Evolutionary conservation across 805 yeast genomes (phyloP).

Genomic region (Metschnikowia shivogae): DNA sequence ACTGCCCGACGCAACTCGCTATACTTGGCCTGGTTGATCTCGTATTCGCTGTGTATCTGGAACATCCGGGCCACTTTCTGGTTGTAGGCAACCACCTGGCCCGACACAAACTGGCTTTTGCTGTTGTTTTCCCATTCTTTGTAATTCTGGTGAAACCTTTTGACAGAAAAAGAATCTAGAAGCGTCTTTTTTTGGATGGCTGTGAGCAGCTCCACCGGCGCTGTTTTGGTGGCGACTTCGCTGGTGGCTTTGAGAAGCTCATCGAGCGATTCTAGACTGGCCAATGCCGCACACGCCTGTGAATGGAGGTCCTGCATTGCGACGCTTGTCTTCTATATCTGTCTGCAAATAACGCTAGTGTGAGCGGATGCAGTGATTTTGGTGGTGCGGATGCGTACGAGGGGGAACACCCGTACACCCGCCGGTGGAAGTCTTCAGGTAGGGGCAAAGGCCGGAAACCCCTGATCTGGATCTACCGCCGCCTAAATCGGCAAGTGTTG

Average conservation of each 20-base stretch:
- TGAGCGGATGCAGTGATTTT: too few species aligned
- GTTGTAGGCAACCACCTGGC: conserved; percentile 29
- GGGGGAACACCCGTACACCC: too few species aligned
- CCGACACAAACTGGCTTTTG: conserved; percentile 19
- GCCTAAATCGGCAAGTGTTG: too few species aligned
- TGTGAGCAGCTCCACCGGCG: neutral
- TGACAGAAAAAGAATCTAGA: conserved; percentile 34
- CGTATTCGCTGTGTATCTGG: conserved; percentile 24
- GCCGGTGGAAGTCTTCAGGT: too few species aligned
- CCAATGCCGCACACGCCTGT: conserved; percentile 1
- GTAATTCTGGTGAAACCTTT: conserved; percentile 27
- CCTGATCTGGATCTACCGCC: too few species aligned
- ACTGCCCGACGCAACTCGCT: conserved; percentile 22
- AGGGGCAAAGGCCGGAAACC: too few species aligned
- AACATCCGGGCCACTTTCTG: conserved; percentile 26
- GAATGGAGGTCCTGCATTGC: neutral
- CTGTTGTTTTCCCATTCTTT: conserved; percentile 26
- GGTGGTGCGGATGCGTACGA: too few species aligned
- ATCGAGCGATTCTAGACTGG: conserved; percentile 8
- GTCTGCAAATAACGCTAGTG: too few species aligned
- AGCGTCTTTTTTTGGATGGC: conserved; percentile 6
- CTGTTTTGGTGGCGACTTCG: neutral
- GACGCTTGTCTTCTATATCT: too few species aligned
- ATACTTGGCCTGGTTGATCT: conserved; percentile 19
- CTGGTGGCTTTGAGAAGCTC: conserved; percentile 7